Base-by-base conservation (phyloP, 2,329 filamentous ascomycete species). In the Malbranchea zuffiana region DNA sequence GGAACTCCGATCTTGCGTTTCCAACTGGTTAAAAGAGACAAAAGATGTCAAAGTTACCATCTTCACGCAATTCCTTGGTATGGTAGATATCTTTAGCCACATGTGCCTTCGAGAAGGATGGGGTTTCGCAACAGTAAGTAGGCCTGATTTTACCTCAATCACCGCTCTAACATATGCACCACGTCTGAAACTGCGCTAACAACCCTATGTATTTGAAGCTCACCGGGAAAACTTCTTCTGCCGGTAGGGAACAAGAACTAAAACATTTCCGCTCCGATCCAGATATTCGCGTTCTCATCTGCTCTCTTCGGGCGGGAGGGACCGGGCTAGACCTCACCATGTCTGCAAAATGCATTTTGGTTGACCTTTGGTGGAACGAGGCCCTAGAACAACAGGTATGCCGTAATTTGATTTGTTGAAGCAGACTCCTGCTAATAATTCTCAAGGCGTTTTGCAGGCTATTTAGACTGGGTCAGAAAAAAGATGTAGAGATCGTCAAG, bases 281-380 rank as follows among this genome's bases (percentile, higher is more conserved):
- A 0, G 34, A 60, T 0, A 52, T 57, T 6, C 61, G 56, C 18
- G 61, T 80, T 15, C 50, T 80, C 43, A 57, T 80, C 8, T 67
- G 70, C 1, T 70, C 69, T 0, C 56, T 78, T 1, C 71, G 67
- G 35, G 70, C 67, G 15, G 75, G 75, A 20, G 74, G 75, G 2
- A 55, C 62, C 3, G 69, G 71, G 0, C 62, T 80, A 15, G 78
- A 80, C 46, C 56, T 80, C 7, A 75, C 72, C 0, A 68, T 68
- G 53, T 75, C 76, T 2, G 74, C 72, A 32, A 65, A 71, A 3
- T 68, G 74, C 15, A 72, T 77, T 13, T 56, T 71, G 0, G 35
- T 72, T 0, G 72, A 78, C 20, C 56, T 63, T 0, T 77, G 72
- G 71, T 84, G 74, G 74, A 82, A 83, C 39, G 55, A 55, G 1